Evolutionary conservation across 139 green algal species (phyloP).

Genomic region (Tetradesmus obliquus): DNA sequence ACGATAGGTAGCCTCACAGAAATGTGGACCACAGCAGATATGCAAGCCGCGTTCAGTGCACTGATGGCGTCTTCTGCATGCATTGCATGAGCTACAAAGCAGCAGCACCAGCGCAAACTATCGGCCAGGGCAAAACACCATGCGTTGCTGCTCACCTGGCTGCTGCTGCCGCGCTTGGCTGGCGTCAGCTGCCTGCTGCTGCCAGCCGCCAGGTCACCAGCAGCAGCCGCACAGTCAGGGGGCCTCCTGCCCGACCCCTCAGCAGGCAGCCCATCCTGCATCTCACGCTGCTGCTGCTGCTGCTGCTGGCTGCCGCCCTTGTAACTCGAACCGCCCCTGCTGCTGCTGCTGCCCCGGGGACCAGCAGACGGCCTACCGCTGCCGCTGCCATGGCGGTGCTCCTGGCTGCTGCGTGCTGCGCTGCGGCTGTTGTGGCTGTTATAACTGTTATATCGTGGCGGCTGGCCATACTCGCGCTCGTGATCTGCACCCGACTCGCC

Average conservation of each 20-base stretch:
- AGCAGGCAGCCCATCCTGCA: background rate
- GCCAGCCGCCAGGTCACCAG: background rate
- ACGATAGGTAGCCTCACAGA: background rate
- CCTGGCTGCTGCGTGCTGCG: background rate
- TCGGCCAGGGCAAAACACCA: background rate
- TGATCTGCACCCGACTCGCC: background rate
- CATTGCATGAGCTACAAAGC: background rate
- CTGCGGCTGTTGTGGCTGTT: background rate
- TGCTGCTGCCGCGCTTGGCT: slow-evolving; percentile 27
- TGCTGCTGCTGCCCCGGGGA: background rate
- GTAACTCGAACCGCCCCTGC: background rate
- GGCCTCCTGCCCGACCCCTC: background rate
- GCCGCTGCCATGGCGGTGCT: background rate
- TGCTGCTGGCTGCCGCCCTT: background rate
- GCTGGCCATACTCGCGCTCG: background rate
- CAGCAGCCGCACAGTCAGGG: background rate
- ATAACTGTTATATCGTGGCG: background rate
- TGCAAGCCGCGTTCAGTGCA: no score
- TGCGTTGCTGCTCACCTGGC: background rate
- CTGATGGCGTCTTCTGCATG: no score
- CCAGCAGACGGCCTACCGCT: no score
- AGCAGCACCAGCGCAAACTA: background rate
- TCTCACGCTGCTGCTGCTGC: background rate
- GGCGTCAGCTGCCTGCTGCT: slow-evolving; percentile 15
- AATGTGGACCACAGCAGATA: background rate